Conservation (phyloP, 768 basidiomycete species). For the Hortiboletus flavorubellus region DNA sequence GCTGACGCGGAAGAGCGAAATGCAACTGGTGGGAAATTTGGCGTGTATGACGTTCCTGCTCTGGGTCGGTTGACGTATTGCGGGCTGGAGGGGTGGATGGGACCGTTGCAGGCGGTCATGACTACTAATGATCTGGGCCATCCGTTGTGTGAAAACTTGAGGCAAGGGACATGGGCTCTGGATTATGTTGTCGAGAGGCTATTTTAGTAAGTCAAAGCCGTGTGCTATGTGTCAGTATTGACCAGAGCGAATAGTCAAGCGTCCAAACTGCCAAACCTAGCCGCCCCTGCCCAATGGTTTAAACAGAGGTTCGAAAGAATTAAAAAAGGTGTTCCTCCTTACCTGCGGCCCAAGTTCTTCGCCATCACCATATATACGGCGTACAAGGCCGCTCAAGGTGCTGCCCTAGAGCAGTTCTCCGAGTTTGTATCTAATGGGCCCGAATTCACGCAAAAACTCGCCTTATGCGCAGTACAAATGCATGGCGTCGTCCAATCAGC, state of each 20-base stretch:
- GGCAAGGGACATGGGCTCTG: constrained; percentile 88
- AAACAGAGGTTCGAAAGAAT: constrained; percentile 83
- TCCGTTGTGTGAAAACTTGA: constrained; percentile 80
- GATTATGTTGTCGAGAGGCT: constrained; percentile 80
- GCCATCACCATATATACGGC: constrained; percentile 87
- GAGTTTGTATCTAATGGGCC: constrained; percentile 85
- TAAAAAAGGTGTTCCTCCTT: constrained; percentile 69
- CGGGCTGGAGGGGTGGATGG: constrained; percentile 98
- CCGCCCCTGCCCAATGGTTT: constrained; percentile 77
- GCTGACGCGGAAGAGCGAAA: constrained; percentile 91
- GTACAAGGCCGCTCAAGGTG: constrained; percentile 84
- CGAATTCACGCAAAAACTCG: constrained; percentile 86
- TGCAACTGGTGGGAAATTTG: constrained; percentile 75
- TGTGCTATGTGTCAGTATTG: constrained; percentile 10
- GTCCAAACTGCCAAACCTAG: constrained; percentile 63
- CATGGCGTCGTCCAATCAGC: constrained; percentile 88
- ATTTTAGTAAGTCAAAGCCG: constrained; percentile 50
- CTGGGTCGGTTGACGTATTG: constrained; percentile 81
- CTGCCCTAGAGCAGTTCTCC: constrained; percentile 83
- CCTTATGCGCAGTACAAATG: constrained; percentile 85
- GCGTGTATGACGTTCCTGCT: constrained; percentile 78
- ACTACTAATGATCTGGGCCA: constrained; percentile 91
- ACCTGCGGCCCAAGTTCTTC: constrained; percentile 95
- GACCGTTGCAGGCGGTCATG: constrained; percentile 79
- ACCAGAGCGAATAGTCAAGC: constrained; percentile 45